Conservation (phyloP, 1,284 basidiomycete genomes). For the Xerocomus nothofagi region DNA sequence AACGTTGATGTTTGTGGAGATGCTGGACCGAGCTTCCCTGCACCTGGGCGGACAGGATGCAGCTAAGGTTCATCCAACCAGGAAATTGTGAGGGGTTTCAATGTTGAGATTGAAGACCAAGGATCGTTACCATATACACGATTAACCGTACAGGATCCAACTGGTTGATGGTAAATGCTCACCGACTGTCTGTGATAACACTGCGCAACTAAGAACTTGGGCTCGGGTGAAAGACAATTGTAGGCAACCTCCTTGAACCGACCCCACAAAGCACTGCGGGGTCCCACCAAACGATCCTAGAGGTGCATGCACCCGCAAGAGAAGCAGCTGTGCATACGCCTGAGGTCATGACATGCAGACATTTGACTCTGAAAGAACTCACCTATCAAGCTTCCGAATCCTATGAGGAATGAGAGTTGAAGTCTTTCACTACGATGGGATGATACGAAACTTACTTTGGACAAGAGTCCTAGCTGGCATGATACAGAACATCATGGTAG, state of each 20-base stretch:
- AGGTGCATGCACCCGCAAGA: constrained; percentile 24
- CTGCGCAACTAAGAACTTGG: constrained; percentile 6
- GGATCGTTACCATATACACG: not conserved
- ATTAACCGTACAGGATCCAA: not conserved
- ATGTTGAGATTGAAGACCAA: not conserved
- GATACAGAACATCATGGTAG: too few species aligned
- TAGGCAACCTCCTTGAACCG: not conserved
- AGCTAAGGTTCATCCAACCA: not conserved
- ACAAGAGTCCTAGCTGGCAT: too few species aligned
- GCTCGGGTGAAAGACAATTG: constrained; percentile 2
- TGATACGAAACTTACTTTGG: too few species aligned
- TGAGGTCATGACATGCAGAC: not conserved
- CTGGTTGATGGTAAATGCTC: too few species aligned
- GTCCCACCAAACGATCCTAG: constrained; percentile 28
- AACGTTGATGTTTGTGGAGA: constrained; percentile 1
- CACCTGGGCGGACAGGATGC: not conserved
- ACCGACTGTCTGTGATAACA: too few species aligned
- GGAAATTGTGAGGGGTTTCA: not conserved
- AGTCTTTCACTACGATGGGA: not conserved
- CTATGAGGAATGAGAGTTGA: constrained; percentile 8
- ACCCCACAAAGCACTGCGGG: constrained; percentile 30
- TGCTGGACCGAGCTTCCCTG: not conserved
- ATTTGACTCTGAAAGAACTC: not conserved
- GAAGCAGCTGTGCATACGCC: constrained; percentile 19
- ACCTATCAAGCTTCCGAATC: constrained; percentile 27